Percentiles rank a stretch among this genome's conserved stretches.
phyloP scores from a whole-genome alignment of 768 basidiomycete genomes.

The Lentinula sp. region DNA sequence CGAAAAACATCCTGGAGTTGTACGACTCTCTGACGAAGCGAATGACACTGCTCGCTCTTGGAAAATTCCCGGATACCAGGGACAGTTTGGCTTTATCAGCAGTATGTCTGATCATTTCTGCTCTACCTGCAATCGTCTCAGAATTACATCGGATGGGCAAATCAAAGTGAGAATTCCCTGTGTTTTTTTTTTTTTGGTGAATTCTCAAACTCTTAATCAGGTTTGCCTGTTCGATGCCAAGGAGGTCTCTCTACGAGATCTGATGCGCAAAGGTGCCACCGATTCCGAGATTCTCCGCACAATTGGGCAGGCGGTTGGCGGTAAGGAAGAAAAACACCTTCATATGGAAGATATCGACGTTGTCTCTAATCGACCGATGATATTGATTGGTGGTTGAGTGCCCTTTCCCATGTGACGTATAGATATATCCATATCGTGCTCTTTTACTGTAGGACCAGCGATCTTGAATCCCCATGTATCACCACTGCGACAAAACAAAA shows the following conservation, averaged over 20 bases:
- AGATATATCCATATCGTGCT: constrained; percentile 5
- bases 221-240: constrained; percentile 85
- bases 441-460: constrained; percentile 3
- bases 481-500: not conserved
- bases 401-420: constrained; percentile 19
- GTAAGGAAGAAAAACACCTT: constrained; percentile 78
- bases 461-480: not conserved
- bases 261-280: constrained; percentile 56
- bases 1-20: constrained; percentile 40
- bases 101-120: constrained; percentile 96
- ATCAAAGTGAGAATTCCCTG: constrained; percentile 54
- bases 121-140: constrained; percentile 73
- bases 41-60: constrained; percentile 83
- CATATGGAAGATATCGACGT: constrained; percentile 82
- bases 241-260: constrained; percentile 76
- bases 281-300: constrained; percentile 57
- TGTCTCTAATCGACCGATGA: constrained; percentile 80
- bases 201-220: constrained; percentile 27
- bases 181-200: not conserved
- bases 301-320: constrained; percentile 58
- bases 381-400: constrained; percentile 89
- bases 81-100: constrained; percentile 82
- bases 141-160: constrained; percentile 86
- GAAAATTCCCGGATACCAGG: constrained; percentile 62
- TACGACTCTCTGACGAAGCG: constrained; percentile 55